Conservation (phyloP, 1,284 basidiomycete species). For the Schizopora paradoxa region DNA sequence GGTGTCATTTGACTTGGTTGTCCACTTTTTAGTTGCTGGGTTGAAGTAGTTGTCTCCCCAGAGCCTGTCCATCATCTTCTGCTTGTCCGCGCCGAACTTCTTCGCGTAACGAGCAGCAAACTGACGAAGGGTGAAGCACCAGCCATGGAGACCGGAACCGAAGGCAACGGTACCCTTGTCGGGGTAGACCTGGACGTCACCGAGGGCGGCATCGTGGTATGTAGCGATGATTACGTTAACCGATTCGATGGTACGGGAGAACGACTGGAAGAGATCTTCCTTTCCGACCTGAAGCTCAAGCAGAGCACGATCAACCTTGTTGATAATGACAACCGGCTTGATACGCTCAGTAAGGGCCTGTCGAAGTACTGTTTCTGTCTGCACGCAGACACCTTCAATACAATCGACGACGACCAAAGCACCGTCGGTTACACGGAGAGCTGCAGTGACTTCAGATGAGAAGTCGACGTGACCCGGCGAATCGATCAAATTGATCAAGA, state of each 20-base stretch:
- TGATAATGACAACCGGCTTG: conserved; percentile 99
- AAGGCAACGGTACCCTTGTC: conserved; percentile 98
- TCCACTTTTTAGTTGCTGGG: conserved; percentile 96
- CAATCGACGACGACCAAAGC: conserved; percentile 98
- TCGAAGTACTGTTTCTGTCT: conserved; percentile 98
- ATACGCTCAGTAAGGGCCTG: conserved; percentile 98
- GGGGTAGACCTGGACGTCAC: conserved; percentile 98
- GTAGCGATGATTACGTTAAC: conserved; percentile 99
- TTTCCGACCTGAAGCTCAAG: conserved; percentile 97
- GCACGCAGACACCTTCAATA: conserved; percentile 99
- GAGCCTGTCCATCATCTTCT: conserved; percentile 96
- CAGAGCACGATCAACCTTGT: conserved; percentile 99
- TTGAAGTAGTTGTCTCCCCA: conserved; percentile 99
- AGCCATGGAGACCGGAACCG: conserved; percentile 98
- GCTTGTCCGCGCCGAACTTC: conserved; percentile 98
- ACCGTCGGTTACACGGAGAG: conserved; percentile 98
- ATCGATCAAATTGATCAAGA: conserved; percentile 99
- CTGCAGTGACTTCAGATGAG: conserved; percentile 99
- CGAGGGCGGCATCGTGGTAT: conserved; percentile 91
- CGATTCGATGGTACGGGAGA: conserved; percentile 95
- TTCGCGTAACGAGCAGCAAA: conserved; percentile 94
- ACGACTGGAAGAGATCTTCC: conserved; percentile 97
- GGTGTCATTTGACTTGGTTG: conserved; percentile 69
- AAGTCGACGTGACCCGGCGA: conserved; percentile 99
- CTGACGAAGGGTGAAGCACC: conserved; percentile 98